Conservation (phyloP, 306 rosid genomes). For the Vigna reflexopilosa region DNA sequence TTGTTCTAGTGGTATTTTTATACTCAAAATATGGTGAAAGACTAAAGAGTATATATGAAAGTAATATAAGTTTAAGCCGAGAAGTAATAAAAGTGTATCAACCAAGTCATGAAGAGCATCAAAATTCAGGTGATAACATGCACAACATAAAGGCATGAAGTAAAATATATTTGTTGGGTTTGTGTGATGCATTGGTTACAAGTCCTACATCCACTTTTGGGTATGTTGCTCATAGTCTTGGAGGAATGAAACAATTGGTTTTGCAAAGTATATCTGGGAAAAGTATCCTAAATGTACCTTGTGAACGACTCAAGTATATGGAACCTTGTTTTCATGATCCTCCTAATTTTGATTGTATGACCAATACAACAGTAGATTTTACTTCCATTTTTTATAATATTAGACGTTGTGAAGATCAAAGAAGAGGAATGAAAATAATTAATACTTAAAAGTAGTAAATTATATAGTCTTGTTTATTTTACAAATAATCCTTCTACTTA, state of each 20-base stretch:
- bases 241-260: background rate
- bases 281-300: background rate
- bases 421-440: background rate
- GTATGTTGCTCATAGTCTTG: slow-evolving; percentile 7
- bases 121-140: background rate
- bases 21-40: background rate
- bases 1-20: background rate
- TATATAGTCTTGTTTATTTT: background rate
- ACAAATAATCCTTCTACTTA: background rate
- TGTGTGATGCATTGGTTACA: background rate
- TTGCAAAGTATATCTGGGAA: background rate
- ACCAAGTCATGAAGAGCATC: background rate
- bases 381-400: background rate
- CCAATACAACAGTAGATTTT: background rate
- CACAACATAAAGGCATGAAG: background rate
- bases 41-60: background rate
- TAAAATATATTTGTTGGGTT: background rate
- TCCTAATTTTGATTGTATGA: background rate
- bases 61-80: background rate
- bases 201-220: background rate
- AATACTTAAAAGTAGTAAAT: background rate
- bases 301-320: background rate
- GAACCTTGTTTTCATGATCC: background rate
- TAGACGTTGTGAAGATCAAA: background rate
- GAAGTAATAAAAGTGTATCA: background rate